These are phyloP conservation scores for Cytospora schulzeri DNA, from an alignment of 2,329 filamentous ascomycete genomes.

Conservation along the genomic window DNA sequence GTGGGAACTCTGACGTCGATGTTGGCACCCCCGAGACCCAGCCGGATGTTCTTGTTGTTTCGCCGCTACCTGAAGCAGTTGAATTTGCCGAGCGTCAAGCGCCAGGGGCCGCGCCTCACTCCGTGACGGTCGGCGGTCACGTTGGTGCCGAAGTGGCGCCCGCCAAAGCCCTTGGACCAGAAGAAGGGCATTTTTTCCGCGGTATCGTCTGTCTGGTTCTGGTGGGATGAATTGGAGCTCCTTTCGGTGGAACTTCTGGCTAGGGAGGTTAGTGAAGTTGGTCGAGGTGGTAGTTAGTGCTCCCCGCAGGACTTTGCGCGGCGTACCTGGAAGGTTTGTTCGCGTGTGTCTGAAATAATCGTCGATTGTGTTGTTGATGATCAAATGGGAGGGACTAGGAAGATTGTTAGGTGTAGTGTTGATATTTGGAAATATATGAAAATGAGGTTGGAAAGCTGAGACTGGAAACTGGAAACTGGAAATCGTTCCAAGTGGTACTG, in stretches of 20 bases:
- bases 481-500: not conserved
- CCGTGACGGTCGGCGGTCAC: constrained; percentile 49
- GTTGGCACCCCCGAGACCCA: not conserved
- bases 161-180: constrained; percentile 50
- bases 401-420: not conserved
- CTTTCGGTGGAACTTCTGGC: not conserved
- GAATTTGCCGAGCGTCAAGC: constrained; percentile 52
- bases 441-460: not conserved
- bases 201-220: constrained; percentile 29
- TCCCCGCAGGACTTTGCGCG: no score
- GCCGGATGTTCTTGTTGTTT: not conserved
- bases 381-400: no score
- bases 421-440: not conserved
- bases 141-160: constrained; percentile 53
- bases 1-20: not conserved
- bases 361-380: no score
- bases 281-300: no score
- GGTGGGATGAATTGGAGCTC: not conserved
- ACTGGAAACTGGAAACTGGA: not conserved
- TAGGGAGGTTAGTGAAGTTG: not conserved
- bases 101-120: constrained; percentile 52
- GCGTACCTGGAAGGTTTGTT: no score
- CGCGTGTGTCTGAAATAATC: no score
- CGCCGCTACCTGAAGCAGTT: constrained; percentile 49
- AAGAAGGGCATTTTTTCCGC: constrained; percentile 52